Percentiles rank a stretch among this genome's conserved stretches.
phyloP scores from a whole-genome alignment of 495 filamentous ascomycete genomes.

The Mycothermus thermophilus region DNA sequence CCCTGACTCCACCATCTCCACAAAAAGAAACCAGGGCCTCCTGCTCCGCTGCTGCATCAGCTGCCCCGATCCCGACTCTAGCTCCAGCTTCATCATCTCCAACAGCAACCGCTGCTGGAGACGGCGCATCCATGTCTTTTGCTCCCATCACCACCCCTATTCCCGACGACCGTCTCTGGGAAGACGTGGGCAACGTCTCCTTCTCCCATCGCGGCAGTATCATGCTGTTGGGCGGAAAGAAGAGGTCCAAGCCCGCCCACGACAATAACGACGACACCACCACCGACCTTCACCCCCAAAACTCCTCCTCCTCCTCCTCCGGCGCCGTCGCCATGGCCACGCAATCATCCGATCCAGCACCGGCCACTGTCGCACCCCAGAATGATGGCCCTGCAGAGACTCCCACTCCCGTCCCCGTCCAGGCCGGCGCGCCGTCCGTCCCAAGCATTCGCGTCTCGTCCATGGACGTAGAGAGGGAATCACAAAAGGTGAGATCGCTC shows the following conservation, averaged over 20 bases:
- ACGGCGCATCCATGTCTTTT: slow-evolving; percentile 12
- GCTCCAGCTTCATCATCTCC: too few species aligned
- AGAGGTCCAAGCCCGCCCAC: background rate
- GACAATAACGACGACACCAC: background rate
- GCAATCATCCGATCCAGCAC: too few species aligned
- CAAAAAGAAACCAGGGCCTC: slow-evolving; percentile 13
- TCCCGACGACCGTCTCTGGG: slow-evolving; percentile 38
- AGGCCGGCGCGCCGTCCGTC: slow-evolving; percentile 12
- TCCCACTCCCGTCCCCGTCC: background rate
- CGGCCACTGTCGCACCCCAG: too few species aligned
- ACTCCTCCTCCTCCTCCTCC: background rate
- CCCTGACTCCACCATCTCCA: too few species aligned
- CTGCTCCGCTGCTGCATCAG: background rate
- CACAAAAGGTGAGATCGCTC: slow-evolving; percentile 80
- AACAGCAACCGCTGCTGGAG: slow-evolving; percentile 8
- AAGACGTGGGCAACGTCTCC: slow-evolving; percentile 33
- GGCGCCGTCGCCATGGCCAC: background rate
- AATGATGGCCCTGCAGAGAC: background rate
- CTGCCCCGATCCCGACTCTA: slow-evolving; percentile 11
- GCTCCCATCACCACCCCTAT: slow-evolving; percentile 38
- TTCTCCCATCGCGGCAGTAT: slow-evolving; percentile 54
- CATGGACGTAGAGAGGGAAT: slow-evolving; percentile 71
- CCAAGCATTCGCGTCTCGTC: slow-evolving; percentile 47
- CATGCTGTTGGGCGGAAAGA: slow-evolving; percentile 45
- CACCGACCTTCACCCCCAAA: background rate